Evolutionary conservation across 495 filamentous ascomycete genomes (phyloP).

Genomic region (Cudoniella acicularis): DNA sequence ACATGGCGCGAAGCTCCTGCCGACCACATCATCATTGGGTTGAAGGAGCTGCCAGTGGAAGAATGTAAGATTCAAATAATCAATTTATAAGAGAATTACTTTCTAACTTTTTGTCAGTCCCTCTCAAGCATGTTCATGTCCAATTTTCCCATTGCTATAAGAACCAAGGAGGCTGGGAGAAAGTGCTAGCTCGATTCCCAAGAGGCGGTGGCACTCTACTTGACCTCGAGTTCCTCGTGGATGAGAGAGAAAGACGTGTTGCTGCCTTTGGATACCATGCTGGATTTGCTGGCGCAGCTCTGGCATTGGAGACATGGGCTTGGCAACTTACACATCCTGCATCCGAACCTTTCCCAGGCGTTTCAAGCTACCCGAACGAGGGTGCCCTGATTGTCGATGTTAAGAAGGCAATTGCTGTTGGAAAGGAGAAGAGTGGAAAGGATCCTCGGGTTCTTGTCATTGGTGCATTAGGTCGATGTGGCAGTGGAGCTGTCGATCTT

Average conservation of each 20-base stretch:
- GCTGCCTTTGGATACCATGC: slow-evolving; percentile 74
- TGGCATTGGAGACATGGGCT: slow-evolving; percentile 85
- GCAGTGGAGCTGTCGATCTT: slow-evolving; percentile 77
- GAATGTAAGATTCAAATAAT: slow-evolving; percentile 46
- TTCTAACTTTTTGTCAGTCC: slow-evolving; percentile 44
- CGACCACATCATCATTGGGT: slow-evolving; percentile 80
- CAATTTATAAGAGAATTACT: neutral
- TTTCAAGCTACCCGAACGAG: slow-evolving; percentile 75
- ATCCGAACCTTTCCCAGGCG: slow-evolving; percentile 58
- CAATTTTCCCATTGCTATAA: slow-evolving; percentile 88
- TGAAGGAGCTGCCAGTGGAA: slow-evolving; percentile 93
- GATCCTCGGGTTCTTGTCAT: slow-evolving; percentile 56
- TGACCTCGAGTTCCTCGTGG: slow-evolving; percentile 89
- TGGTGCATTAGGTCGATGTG: slow-evolving; percentile 78
- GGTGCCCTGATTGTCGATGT: slow-evolving; percentile 67
- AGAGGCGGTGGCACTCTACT: slow-evolving; percentile 79
- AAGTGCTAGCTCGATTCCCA: slow-evolving; percentile 75
- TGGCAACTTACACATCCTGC: slow-evolving; percentile 73
- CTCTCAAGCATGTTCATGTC: slow-evolving; percentile 81
- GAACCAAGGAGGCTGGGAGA: slow-evolving; percentile 80
- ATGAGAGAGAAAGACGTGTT: slow-evolving; percentile 73
- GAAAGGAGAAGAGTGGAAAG: slow-evolving; percentile 43
- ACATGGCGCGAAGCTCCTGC: slow-evolving; percentile 74
- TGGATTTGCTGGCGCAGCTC: slow-evolving; percentile 75
- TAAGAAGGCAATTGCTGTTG: slow-evolving; percentile 59